Conservation (phyloP, 2,329 filamentous ascomycete genomes). For the Botryosphaeria agaves region DNA sequence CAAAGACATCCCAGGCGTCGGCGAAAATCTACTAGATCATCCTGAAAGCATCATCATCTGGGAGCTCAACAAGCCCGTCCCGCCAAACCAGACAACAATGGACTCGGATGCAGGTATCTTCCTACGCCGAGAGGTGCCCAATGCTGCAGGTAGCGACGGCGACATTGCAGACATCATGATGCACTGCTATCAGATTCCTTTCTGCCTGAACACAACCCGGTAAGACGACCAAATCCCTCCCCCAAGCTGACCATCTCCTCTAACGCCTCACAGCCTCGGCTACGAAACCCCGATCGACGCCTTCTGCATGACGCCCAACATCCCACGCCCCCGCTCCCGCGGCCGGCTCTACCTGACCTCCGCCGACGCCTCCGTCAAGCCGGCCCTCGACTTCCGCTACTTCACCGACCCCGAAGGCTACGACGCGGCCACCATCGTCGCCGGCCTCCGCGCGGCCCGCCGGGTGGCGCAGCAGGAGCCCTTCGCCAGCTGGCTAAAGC, state of each 20-base stretch:
- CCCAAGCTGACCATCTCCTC: background rate
- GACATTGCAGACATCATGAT: slow-evolving; percentile 80
- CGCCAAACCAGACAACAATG: slow-evolving; percentile 71
- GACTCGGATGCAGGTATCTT: slow-evolving; percentile 83
- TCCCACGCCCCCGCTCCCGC: slow-evolving; percentile 63
- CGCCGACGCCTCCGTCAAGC: slow-evolving; percentile 57
- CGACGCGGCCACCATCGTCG: slow-evolving; percentile 65
- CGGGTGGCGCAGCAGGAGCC: slow-evolving; percentile 57
- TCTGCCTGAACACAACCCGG: slow-evolving; percentile 69
- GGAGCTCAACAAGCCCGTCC: slow-evolving; percentile 67
- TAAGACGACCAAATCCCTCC: slow-evolving; percentile 7
- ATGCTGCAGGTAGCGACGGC: slow-evolving; percentile 53
- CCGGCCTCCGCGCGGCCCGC: slow-evolving; percentile 61
- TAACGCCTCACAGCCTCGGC: slow-evolving; percentile 35
- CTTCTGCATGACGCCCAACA: slow-evolving; percentile 90
- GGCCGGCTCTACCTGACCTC: slow-evolving; percentile 65
- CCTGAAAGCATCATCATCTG: slow-evolving; percentile 52
- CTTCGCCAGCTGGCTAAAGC: slow-evolving; percentile 70
- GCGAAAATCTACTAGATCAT: slow-evolving; percentile 47
- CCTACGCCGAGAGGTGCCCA: slow-evolving; percentile 56
- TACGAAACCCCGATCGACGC: slow-evolving; percentile 56
- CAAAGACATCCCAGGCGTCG: slow-evolving; percentile 42
- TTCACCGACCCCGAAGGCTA: slow-evolving; percentile 78
- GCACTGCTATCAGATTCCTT: slow-evolving; percentile 94
- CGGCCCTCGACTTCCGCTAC: slow-evolving; percentile 75